A percentile compares a stretch with the other conserved stretches of the same genome.
phyloP scores from a whole-genome alignment of 1,284 basidiomycete genomes.

The Austroboletus niveus region DNA sequence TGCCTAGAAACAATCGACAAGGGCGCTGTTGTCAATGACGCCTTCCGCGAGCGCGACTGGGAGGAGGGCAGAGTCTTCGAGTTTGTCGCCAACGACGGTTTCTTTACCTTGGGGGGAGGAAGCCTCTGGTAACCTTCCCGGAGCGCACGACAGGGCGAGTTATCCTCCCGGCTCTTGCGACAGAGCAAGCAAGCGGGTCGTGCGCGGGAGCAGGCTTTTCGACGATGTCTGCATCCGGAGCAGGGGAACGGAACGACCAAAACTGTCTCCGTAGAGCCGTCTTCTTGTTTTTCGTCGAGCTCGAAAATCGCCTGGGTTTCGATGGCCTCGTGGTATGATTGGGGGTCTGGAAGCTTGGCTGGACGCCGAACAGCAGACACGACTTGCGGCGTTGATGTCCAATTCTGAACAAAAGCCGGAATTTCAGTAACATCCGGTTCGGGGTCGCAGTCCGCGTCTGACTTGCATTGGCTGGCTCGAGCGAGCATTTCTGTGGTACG shows the following conservation, averaged over 20 bases:
- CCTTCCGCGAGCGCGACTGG: not conserved
- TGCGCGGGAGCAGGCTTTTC: constrained; percentile 26
- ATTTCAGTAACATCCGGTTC: constrained; percentile 1
- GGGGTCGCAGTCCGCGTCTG: not conserved
- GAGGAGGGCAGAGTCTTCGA: not conserved
- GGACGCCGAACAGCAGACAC: constrained; percentile 25
- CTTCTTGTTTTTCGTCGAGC: constrained; percentile 14
- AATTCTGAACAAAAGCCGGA: constrained; percentile 23
- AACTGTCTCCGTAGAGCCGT: constrained; percentile 13
- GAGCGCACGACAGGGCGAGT: not conserved
- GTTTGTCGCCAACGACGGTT: not conserved
- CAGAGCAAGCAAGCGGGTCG: constrained; percentile 24
- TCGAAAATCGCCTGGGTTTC: constrained; percentile 29
- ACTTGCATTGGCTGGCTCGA: not conserved
- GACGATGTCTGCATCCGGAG: constrained; percentile 7
- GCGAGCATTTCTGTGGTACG: too few relatives aligned
- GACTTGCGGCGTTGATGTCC: constrained; percentile 17
- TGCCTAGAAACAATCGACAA: not conserved
- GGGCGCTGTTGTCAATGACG: not conserved
- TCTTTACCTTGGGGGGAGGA: constrained; percentile 19
- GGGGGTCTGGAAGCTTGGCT: constrained; percentile 11
- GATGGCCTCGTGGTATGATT: constrained; percentile 20
- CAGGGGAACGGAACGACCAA: constrained; percentile 24
- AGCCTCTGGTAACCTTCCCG: constrained; percentile 21
- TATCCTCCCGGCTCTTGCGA: not conserved